A percentile compares a stretch with the other conserved stretches of the same genome.
Conservation (phyloP, 805 yeast genomes). For the Sungouiella blattae region DNA sequence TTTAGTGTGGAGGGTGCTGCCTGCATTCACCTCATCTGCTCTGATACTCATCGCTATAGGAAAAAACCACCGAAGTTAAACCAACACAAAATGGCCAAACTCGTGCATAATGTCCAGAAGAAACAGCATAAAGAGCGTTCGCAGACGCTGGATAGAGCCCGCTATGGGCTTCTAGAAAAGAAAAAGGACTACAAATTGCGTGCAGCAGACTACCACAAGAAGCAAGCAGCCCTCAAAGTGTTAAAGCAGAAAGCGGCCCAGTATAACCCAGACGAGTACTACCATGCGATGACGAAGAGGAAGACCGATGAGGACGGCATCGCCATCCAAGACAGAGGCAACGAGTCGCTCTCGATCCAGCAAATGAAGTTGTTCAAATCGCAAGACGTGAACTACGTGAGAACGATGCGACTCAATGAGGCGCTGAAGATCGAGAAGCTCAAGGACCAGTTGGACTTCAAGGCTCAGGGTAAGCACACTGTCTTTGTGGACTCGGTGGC, state of each 20-base stretch:
- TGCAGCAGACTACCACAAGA: slow-evolving; percentile 56
- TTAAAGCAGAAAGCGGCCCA: slow-evolving; percentile 67
- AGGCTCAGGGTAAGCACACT: slow-evolving; percentile 71
- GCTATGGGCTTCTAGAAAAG: slow-evolving; percentile 86
- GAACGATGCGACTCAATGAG: slow-evolving; percentile 73
- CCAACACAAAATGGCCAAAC: slow-evolving; percentile 57
- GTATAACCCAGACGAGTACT: slow-evolving; percentile 92
- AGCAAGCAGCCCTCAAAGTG: slow-evolving; percentile 62
- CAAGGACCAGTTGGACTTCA: slow-evolving; percentile 45
- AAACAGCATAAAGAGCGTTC: slow-evolving; percentile 95
- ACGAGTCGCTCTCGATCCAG: slow-evolving; percentile 58
- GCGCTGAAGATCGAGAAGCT: slow-evolving; percentile 58
- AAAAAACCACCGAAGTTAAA: no score
- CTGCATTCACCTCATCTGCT: no score
- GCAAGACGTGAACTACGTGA: slow-evolving; percentile 84
- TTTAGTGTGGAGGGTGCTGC: no score
- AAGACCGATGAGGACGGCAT: slow-evolving; percentile 71
- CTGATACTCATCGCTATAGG: no score
- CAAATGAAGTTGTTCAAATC: slow-evolving; percentile 83
- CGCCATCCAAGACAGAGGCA: slow-evolving; percentile 60
- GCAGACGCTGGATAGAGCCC: slow-evolving; percentile 71
- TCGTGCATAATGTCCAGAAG: slow-evolving; percentile 89
- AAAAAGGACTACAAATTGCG: slow-evolving; percentile 55
- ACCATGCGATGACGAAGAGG: slow-evolving; percentile 82
- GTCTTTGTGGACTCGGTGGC: slow-evolving; percentile 72